Percentiles rank a stretch among this genome's conserved stretches.
Conservation (phyloP, 805 yeast species). For the Kregervanrija pseudodelftensis region DNA sequence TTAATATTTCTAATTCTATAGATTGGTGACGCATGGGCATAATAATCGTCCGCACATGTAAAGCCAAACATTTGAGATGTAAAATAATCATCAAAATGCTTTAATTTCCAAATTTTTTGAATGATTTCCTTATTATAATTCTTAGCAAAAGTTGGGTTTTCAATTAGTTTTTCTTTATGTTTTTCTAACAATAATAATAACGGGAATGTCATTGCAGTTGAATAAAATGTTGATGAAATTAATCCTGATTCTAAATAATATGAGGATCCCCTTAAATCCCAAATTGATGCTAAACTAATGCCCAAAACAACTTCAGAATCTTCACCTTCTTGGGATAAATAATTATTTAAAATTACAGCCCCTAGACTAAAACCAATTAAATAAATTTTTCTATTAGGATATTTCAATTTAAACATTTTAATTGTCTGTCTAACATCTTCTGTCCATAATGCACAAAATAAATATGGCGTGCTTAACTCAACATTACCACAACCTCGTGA, state of each 20-base stretch:
- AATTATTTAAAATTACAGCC: slow-evolving; percentile 63
- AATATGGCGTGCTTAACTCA: slow-evolving; percentile 56
- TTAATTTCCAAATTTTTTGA: slow-evolving; percentile 26
- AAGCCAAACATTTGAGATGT: slow-evolving; percentile 66
- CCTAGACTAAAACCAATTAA: slow-evolving; percentile 81
- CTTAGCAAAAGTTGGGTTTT: slow-evolving; percentile 20
- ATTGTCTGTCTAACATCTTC: slow-evolving; percentile 58
- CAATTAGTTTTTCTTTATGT: slow-evolving; percentile 34
- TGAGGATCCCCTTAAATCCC: slow-evolving; percentile 59
- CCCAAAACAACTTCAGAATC: slow-evolving; percentile 46
- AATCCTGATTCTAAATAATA: slow-evolving; percentile 33
- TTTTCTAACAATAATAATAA: slow-evolving; percentile 34
- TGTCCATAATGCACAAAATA: slow-evolving; percentile 68
- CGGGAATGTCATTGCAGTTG: slow-evolving; percentile 43
- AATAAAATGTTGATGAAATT: slow-evolving; percentile 41
- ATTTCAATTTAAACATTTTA: slow-evolving; percentile 38
- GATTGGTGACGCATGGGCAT: slow-evolving; percentile 53
- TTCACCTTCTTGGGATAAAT: slow-evolving; percentile 57
- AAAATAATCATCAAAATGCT: slow-evolving; percentile 55
- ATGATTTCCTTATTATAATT: slow-evolving; percentile 15
- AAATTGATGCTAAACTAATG: slow-evolving; percentile 57
- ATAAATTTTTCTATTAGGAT: slow-evolving; percentile 58
- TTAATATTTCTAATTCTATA: slow-evolving; percentile 43
- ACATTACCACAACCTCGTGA: slow-evolving; percentile 74
- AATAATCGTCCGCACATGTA: slow-evolving; percentile 57